Evolutionary conservation across 2,329 filamentous ascomycete genomes (phyloP), one percentile per base, ranked within the genome.

Genomic region (Aaosphaeria arxii): DNA sequence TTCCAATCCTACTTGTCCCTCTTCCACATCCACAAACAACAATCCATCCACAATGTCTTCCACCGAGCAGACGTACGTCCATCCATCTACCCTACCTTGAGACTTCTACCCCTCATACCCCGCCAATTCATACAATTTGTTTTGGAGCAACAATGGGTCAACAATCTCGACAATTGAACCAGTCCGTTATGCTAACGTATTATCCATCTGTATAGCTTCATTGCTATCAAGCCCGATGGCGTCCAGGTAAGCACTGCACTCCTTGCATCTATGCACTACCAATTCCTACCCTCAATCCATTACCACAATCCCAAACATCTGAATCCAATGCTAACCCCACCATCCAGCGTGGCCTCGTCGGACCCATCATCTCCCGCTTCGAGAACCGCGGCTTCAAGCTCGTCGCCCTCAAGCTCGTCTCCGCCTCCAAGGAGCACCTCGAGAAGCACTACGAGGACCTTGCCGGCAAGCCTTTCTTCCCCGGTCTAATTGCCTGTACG

Each of bases 141-240:
- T 36, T 11, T 43, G 30, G 42, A 51, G 44, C 45, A 45, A 46
- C 40, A 49, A 41, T 46, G 52, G 56, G 57, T 59, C 55, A 57
- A 64, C 53, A 52, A 35, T 44, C 54, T 55, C 64, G 68, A 49
- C 66, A 56, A 24, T 24, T 24, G 17, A 24, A 24, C 17, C 17
- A 24, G 17, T 24, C 17, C 17, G 17, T 24, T 24, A 24, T 24
- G 17, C 17, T 24, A 24, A 24, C 17, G 17, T 24, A 24, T 24
- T 24, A 24, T 24, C 17, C 17, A 50, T 52, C 47, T 63, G 53
- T 49, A 63, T 70, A 97, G 92, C 82, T 97, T 97, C 89, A 97
- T 97, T 84, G 94, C 94, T 74, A 90, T 99, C 85, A 99, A 99
- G 91, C 94, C 92, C 68, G 94, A 97, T 80, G 94, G 94, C 77